Evolutionary conservation across 768 basidiomycete genomes (phyloP).

Genomic region (Mycena pura): DNA sequence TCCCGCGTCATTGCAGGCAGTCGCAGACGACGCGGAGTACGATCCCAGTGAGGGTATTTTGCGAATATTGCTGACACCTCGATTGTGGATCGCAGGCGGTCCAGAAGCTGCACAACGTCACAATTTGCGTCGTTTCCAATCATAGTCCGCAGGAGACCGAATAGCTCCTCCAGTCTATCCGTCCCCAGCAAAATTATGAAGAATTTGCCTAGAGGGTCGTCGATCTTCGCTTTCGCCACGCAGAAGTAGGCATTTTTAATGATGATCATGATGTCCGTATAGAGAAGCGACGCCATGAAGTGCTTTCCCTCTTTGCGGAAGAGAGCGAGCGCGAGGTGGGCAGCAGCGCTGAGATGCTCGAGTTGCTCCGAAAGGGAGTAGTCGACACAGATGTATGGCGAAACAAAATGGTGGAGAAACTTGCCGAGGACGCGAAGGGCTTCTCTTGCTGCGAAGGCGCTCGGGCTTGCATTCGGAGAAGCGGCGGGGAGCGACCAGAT

Average conservation of each 20-base stretch:
- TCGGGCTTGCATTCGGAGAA: slow-evolving; percentile 20
- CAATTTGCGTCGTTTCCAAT: slow-evolving; percentile 42
- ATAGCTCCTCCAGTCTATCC: slow-evolving; percentile 41
- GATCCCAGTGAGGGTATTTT: slow-evolving; percentile 47
- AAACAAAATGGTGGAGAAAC: slow-evolving; percentile 32
- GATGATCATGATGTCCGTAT: slow-evolving; percentile 41
- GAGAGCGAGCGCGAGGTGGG: slow-evolving; percentile 34
- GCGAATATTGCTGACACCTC: slow-evolving; percentile 44
- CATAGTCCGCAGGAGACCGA: slow-evolving; percentile 43
- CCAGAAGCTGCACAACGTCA: slow-evolving; percentile 32
- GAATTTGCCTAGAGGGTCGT: slow-evolving; percentile 39
- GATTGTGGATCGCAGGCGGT: slow-evolving; percentile 35
- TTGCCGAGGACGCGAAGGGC: slow-evolving; percentile 31
- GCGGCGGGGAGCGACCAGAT: slow-evolving; percentile 34
- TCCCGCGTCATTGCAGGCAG: slow-evolving; percentile 36
- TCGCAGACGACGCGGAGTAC: slow-evolving; percentile 39
- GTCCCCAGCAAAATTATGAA: slow-evolving; percentile 46
- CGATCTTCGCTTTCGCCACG: slow-evolving; percentile 43
- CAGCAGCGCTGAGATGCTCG: slow-evolving; percentile 39
- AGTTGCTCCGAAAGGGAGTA: slow-evolving; percentile 41
- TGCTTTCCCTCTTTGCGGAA: slow-evolving; percentile 17
- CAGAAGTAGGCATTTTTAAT: slow-evolving; percentile 48
- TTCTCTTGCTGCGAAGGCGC: slow-evolving; percentile 22
- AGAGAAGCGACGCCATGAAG: slow-evolving; percentile 37
- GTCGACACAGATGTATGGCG: slow-evolving; percentile 38